These are phyloP conservation scores for Danielia oregonensis DNA, from an alignment of 805 yeast species.

Conservation along the genomic window DNA sequence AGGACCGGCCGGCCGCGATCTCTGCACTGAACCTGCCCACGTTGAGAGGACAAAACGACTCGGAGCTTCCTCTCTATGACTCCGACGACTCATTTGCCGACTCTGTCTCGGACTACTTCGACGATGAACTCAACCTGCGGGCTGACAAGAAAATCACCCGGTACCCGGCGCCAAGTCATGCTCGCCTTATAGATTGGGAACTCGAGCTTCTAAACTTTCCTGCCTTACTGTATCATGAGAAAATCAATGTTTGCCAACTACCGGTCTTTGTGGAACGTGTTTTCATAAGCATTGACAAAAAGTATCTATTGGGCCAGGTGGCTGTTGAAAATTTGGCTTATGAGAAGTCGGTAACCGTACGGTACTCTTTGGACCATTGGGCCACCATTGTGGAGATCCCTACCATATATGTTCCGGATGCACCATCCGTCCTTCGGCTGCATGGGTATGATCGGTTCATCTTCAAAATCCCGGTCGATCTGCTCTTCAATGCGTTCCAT, in stretches of 20 bases:
- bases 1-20: slow-evolving; percentile 75
- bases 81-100: slow-evolving; percentile 22
- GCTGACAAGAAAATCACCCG: slow-evolving; percentile 10
- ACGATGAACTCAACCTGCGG: slow-evolving; percentile 16
- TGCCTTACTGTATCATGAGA: slow-evolving; percentile 42
- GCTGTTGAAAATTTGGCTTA: slow-evolving; percentile 75
- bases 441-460: slow-evolving; percentile 67
- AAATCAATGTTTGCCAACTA: slow-evolving; percentile 21
- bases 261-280: slow-evolving; percentile 64
- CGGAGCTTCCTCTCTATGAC: slow-evolving; percentile 22
- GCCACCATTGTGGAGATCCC: slow-evolving; percentile 64
- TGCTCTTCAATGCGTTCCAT: slow-evolving; percentile 32
- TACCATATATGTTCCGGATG: slow-evolving; percentile 56
- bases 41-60: slow-evolving; percentile 14
- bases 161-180: slow-evolving; percentile 19
- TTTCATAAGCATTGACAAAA: slow-evolving; percentile 55
- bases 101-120: slow-evolving; percentile 13
- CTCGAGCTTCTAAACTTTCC: slow-evolving; percentile 42
- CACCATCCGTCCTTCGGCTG: slow-evolving; percentile 44
- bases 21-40: slow-evolving; percentile 64
- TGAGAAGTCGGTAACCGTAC: slow-evolving; percentile 61
- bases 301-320: slow-evolving; percentile 63
- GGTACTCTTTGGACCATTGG: slow-evolving; percentile 83
- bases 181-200: slow-evolving; percentile 36
- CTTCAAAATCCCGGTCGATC: slow-evolving; percentile 54